A percentile compares a stretch with the other conserved stretches of the same genome.
Evolutionary conservation across 2,329 filamentous ascomycete genomes (phyloP).

Genomic region (Knoxdaviesia capensis): DNA sequence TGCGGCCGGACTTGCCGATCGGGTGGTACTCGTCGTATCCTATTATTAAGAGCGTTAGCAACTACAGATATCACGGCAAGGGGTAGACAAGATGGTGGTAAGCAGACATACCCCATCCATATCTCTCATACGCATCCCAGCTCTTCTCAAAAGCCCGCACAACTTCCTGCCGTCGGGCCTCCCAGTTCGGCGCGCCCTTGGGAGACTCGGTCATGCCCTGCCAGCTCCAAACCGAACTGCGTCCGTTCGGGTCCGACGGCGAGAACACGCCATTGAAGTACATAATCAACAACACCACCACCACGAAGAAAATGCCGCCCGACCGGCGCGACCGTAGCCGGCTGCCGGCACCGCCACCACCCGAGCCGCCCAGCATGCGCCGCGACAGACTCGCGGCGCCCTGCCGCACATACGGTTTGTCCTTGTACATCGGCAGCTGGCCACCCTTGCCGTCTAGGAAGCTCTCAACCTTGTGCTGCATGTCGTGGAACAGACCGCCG

Average conservation of each 20-base stretch:
- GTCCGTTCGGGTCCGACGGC: slow-evolving; percentile 11
- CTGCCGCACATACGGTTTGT: slow-evolving; percentile 59
- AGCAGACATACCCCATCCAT: slow-evolving; percentile 66
- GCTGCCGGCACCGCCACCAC: too few species aligned
- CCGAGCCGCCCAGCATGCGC: slow-evolving; percentile 22
- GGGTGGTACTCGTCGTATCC: slow-evolving; percentile 78
- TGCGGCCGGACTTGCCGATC: slow-evolving; percentile 52
- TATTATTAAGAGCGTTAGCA: slow-evolving; percentile 15
- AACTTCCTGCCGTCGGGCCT: slow-evolving; percentile 56
- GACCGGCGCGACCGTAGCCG: too few species aligned
- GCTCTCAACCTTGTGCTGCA: slow-evolving; percentile 41
- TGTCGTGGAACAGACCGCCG: slow-evolving; percentile 21
- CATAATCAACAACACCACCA: slow-evolving; percentile 34
- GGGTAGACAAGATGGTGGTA: background rate
- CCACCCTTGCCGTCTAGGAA: slow-evolving; percentile 37
- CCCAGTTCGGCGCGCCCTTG: slow-evolving; percentile 45
- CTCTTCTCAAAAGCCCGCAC: slow-evolving; percentile 79
- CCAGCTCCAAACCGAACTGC: slow-evolving; percentile 34
- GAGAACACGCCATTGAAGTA: slow-evolving; percentile 52
- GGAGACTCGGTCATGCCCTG: slow-evolving; percentile 25
- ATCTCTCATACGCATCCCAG: slow-evolving; percentile 80
- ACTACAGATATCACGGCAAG: background rate
- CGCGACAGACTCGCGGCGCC: slow-evolving; percentile 33
- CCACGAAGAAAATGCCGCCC: slow-evolving; percentile 23
- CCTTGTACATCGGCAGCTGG: slow-evolving; percentile 88